Evolutionary conservation across 1,284 basidiomycete species (phyloP).

Genomic region (Vanrija pseudolonga): DNA sequence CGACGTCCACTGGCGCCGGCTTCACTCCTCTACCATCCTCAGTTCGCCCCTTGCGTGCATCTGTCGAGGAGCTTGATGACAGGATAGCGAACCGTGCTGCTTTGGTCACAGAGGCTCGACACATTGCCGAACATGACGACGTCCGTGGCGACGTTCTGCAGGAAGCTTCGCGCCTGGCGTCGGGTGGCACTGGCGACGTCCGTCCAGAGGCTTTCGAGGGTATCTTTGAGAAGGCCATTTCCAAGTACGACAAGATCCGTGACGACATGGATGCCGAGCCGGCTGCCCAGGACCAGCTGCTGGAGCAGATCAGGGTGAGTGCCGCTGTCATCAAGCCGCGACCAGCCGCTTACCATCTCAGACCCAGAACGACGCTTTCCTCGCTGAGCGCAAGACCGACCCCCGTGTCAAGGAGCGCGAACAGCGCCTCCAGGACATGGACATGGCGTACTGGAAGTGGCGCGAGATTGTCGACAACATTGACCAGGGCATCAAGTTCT

Average conservation of each 20-base stretch:
- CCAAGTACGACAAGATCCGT: constrained; percentile 74
- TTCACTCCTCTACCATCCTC: constrained; percentile 35
- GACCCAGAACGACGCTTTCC: constrained; percentile 70
- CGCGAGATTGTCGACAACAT: constrained; percentile 78
- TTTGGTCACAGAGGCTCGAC: constrained; percentile 63
- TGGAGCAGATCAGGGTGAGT: constrained; percentile 66
- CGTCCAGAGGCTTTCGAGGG: constrained; percentile 81
- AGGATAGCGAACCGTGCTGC: constrained; percentile 61
- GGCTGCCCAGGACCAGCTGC: constrained; percentile 61
- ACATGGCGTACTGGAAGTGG: constrained; percentile 84
- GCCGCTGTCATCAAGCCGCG: neutral
- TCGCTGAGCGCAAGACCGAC: constrained; percentile 75
- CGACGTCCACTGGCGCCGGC: constrained; percentile 17
- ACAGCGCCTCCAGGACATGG: constrained; percentile 77
- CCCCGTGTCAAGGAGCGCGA: constrained; percentile 76
- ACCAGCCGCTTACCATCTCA: constrained; percentile 39
- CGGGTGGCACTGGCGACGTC: constrained; percentile 62
- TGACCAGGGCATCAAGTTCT: constrained; percentile 88
- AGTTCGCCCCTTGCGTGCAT: constrained; percentile 68
- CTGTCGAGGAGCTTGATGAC: constrained; percentile 77
- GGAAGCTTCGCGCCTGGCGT: constrained; percentile 57
- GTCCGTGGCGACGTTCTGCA: constrained; percentile 67
- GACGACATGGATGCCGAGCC: constrained; percentile 61
- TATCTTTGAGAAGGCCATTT: constrained; percentile 69
- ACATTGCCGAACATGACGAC: constrained; percentile 67